Conservation (phyloP, 495 filamentous ascomycete species). For the Massariosphaeria phaeospora region DNA sequence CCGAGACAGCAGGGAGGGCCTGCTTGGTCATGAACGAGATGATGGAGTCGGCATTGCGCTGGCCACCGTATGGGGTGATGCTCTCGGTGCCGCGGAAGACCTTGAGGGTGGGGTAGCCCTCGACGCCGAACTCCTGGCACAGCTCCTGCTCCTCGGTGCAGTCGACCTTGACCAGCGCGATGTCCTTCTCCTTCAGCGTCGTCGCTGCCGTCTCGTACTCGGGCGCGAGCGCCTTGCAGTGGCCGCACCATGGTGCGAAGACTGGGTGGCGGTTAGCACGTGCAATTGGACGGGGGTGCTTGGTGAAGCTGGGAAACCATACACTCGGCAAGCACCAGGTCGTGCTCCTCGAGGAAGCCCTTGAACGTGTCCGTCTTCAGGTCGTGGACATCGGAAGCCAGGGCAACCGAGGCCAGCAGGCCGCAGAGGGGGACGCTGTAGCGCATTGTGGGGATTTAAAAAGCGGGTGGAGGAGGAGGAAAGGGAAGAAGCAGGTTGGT, state of each 20-base stretch:
- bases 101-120: conserved; percentile 97
- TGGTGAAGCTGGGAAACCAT: conserved; percentile 16
- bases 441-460: conserved; percentile 32
- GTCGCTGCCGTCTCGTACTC: conserved; percentile 91
- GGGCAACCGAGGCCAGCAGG: conserved; percentile 51
- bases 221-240: conserved; percentile 80
- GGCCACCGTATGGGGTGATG: conserved; percentile 75
- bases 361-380: conserved; percentile 82
- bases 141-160: conserved; percentile 92
- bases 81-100: conserved; percentile 94
- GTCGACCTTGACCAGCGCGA: conserved; percentile 88
- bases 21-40: conserved; percentile 99
- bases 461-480: background rate
- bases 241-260: conserved; percentile 69
- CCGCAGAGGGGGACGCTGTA: conserved; percentile 36
- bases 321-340: conserved; percentile 78
- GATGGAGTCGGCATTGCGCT: conserved; percentile 86
- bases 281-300: background rate
- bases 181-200: conserved; percentile 89
- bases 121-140: conserved; percentile 82
- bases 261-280: conserved; percentile 43
- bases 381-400: conserved; percentile 77
- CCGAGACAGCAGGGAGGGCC: conserved; percentile 85
- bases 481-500: background rate
- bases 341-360: conserved; percentile 76